Conservation (phyloP, 1,284 basidiomycete genomes). For the Heterobasidion annosum region DNA sequence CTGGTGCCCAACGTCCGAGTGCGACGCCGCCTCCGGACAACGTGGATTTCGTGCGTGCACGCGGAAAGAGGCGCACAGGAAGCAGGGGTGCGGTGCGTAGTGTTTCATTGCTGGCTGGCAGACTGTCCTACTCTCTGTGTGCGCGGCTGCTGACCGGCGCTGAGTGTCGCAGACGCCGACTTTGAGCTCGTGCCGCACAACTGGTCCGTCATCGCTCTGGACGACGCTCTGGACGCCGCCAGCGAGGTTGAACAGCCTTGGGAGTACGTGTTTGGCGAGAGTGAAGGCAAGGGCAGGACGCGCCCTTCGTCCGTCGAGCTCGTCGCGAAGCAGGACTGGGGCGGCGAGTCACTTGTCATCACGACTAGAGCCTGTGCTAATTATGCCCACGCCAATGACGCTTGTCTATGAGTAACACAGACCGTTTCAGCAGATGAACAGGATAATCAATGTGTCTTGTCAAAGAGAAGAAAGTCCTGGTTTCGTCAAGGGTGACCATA, state of each 20-base stretch:
- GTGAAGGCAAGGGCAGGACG: slow-evolving; percentile 22
- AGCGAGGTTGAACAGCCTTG: slow-evolving; percentile 41
- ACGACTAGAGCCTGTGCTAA: no score
- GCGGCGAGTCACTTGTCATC: neutral
- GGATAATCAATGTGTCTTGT: no score
- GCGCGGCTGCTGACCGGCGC: no score
- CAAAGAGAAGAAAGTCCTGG: no score
- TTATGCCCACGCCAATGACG: no score
- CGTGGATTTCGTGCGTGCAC: slow-evolving; percentile 5
- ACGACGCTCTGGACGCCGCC: slow-evolving; percentile 28
- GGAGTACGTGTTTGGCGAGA: slow-evolving; percentile 40
- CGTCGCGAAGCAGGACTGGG: slow-evolving; percentile 17
- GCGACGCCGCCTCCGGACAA: neutral
- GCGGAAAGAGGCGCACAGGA: slow-evolving; percentile 19
- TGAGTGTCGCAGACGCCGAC: slow-evolving; percentile 21
- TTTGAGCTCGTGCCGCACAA: slow-evolving; percentile 44
- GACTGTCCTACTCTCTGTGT: no score
- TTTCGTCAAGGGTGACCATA: no score
- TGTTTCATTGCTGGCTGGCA: no score
- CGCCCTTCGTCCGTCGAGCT: slow-evolving; percentile 33
- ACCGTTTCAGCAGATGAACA: no score
- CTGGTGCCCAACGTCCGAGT: neutral
- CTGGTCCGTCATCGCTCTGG: slow-evolving; percentile 44
- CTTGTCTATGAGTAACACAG: no score
- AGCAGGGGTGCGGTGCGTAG: neutral